Evolutionary conservation across 108 stramenopile genomes (phyloP), one percentile per base, ranked within the genome.

Genomic region (Chaetoceros tenuissimus): DNA sequence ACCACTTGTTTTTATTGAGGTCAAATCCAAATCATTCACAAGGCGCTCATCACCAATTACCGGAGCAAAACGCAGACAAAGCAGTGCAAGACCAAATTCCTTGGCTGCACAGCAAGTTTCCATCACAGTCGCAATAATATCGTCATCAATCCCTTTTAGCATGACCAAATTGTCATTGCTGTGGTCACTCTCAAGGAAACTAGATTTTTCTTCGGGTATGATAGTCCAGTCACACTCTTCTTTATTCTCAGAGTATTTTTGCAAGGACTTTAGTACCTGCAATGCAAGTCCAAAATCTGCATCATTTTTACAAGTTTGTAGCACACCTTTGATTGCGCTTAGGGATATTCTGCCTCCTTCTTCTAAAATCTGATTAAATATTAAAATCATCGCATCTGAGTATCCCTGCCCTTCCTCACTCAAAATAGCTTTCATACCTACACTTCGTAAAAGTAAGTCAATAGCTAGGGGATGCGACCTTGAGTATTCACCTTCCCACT

Each of bases 401-500:
- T 23, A 57, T 29, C 69, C 75, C 24, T 54, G 51, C 60, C 10
- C 46, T 1, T 20, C 26, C 25, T 55, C 54, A 1, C 2, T 13
- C 5, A 17, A 63, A 0, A 47, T 40, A 27, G 43, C 28, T 29
- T 62, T 55, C 7, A 71, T 55, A 2, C 73, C 73, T 64, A 74
- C 53, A 13, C 83, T 81, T 48, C 63, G 66, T 48, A 92, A 69
- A 1, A 71, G 75, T 25, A 92, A 54, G 66, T 92, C 84, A 16
- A 82, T 72, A 59, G 62, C 65, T 22, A 84, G 47, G 0, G 89
- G 84, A 59, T 82, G 67, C 3, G 73, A 61, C 5, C 51, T 64
- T 28, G 76, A 70, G 28, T 62, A 58, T 0, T 74, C 84, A 27
- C 89, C 85, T 29, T 78, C 77, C 86, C 86, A 92, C 64, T 91